Conservation (phyloP, 495 filamentous ascomycete genomes). For the Lasiosphaeris hirsuta region DNA sequence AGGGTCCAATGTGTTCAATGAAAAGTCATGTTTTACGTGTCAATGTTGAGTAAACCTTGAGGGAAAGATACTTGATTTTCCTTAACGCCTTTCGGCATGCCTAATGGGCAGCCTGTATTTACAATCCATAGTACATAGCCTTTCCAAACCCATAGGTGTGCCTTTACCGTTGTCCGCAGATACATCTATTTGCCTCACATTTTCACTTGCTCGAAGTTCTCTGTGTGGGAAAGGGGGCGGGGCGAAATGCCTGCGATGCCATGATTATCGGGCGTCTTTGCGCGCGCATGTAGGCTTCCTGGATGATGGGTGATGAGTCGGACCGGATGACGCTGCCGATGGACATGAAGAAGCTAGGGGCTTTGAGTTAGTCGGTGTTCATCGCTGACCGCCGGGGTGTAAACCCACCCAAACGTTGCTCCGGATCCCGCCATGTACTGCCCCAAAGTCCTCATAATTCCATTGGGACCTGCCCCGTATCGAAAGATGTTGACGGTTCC, state of each 20-base stretch:
- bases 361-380: background rate
- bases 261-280: constrained; percentile 61
- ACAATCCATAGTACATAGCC: no score
- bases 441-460: constrained; percentile 85
- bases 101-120: no score
- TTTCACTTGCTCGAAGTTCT: background rate
- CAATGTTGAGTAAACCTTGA: no score
- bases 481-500: constrained; percentile 91
- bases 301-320: constrained; percentile 61
- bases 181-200: no score
- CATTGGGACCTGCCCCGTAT: constrained; percentile 89
- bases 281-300: constrained; percentile 59
- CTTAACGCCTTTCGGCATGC: no score
- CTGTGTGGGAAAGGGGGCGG: constrained; percentile 12
- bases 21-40: no score
- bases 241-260: constrained; percentile 48
- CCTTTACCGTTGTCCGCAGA: no score
- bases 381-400: background rate
- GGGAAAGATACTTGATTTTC: no score
- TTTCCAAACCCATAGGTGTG: no score
- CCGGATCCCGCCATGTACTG: constrained; percentile 98
- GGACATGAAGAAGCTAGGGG: constrained; percentile 93
- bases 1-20: no score
- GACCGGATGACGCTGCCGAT: constrained; percentile 95
- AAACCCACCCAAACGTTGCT: constrained; percentile 83